Evolutionary conservation across 495 filamentous ascomycete genomes (phyloP).

Genomic region (Hyaloscypha hepaticicola): DNA sequence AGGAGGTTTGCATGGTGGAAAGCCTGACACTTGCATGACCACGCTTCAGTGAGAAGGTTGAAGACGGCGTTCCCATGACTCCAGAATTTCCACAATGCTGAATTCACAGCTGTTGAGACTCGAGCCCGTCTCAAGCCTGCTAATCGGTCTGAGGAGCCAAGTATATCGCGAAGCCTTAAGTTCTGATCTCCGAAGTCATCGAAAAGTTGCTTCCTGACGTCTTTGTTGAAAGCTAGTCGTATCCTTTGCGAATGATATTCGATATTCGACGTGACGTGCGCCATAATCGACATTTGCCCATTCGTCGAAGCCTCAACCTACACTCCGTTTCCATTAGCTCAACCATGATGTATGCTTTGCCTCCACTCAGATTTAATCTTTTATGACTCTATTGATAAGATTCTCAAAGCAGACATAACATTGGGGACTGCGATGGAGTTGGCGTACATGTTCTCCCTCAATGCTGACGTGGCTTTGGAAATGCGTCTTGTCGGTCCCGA

Average conservation of each 20-base stretch:
- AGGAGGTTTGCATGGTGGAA: slow-evolving; percentile 21
- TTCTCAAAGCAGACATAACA: background rate
- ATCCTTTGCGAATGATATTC: slow-evolving; percentile 17
- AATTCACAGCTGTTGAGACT: background rate
- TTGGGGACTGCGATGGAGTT: slow-evolving; percentile 10
- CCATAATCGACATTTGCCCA: background rate
- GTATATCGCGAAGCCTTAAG: slow-evolving; percentile 6
- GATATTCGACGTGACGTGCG: slow-evolving; percentile 6
- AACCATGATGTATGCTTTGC: too few relatives aligned
- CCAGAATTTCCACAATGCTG: slow-evolving; percentile 20
- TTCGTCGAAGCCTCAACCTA: too few relatives aligned
- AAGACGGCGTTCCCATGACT: slow-evolving; percentile 14
- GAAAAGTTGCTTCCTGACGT: slow-evolving; percentile 16
- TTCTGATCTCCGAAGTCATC: slow-evolving; percentile 14
- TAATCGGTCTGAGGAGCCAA: slow-evolving; percentile 11
- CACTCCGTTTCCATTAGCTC: too few relatives aligned
- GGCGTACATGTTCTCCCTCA: background rate
- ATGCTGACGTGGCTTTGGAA: slow-evolving; percentile 25
- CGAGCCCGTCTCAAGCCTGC: slow-evolving; percentile 7
- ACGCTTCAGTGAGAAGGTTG: slow-evolving; percentile 13
- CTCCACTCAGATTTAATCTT: too few relatives aligned
- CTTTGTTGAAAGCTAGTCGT: slow-evolving; percentile 15
- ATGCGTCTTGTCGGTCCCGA: slow-evolving; percentile 27
- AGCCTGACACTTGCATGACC: slow-evolving; percentile 17
- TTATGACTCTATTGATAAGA: too few relatives aligned